phyloP scores from a whole-genome alignment of 352 stramenopile genomes.

The Blastocystis sp. region DNA sequence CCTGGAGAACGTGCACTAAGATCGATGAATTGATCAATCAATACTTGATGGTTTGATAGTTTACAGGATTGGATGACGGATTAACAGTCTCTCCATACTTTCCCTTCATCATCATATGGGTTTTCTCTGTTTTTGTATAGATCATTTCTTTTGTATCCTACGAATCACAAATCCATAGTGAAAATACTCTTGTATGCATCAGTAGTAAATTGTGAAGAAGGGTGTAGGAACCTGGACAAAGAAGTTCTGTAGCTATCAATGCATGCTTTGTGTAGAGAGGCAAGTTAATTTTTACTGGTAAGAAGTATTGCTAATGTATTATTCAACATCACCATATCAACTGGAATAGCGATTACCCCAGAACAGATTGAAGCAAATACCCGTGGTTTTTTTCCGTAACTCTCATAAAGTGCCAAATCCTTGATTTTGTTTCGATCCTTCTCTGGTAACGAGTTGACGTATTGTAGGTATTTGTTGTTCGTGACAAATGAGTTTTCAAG shows the following conservation, averaged over 20 bases:
- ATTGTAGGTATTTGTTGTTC: conserved; percentile 31
- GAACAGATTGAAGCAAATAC: conserved; percentile 22
- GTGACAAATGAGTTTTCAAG: conserved; percentile 52
- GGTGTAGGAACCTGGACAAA: conserved; percentile 31
- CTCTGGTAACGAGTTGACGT: neutral
- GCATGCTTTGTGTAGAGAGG: conserved; percentile 25
- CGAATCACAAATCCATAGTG: neutral
- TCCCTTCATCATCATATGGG: conserved; percentile 24
- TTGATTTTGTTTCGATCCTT: conserved; percentile 34
- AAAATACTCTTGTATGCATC: conserved; percentile 40
- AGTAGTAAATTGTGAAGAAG: conserved; percentile 47
- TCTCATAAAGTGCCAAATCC: conserved; percentile 5
- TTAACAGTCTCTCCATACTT: conserved; percentile 40
- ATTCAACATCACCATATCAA: neutral
- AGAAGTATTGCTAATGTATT: neutral
- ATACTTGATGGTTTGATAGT: conserved; percentile 48
- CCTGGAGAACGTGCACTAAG: conserved; percentile 6
- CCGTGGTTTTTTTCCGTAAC: neutral
- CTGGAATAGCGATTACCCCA: conserved; percentile 17
- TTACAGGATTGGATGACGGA: neutral
- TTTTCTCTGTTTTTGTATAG: conserved; percentile 41
- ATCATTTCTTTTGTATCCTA: conserved; percentile 39
- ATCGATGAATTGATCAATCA: neutral
- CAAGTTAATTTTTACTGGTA: conserved; percentile 25
- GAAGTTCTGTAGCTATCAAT: conserved; percentile 26